A percentile compares a stretch with the other conserved stretches of the same genome.
Evolutionary conservation across 1,284 basidiomycete species (phyloP).

Genomic region (Garcileccinum viscosum): DNA sequence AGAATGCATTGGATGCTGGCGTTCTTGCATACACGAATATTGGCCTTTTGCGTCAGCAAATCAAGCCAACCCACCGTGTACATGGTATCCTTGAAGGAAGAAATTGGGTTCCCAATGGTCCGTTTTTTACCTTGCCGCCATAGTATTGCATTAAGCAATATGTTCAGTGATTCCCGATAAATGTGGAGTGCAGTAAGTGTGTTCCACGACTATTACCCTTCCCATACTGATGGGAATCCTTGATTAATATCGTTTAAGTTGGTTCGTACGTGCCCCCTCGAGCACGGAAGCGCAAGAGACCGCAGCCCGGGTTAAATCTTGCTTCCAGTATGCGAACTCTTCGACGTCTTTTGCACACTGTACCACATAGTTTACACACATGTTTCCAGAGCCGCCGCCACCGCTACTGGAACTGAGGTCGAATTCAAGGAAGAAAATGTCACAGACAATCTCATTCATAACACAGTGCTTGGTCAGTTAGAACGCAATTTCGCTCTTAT

Average conservation of each 20-base stretch:
- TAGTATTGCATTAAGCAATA: background rate
- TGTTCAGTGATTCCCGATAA: slow-evolving; percentile 79
- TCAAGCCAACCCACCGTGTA: slow-evolving; percentile 63
- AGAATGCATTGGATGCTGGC: slow-evolving; percentile 81
- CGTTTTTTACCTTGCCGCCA: background rate
- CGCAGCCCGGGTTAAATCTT: slow-evolving; percentile 64
- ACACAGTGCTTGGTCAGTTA: slow-evolving; percentile 58
- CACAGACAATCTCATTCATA: slow-evolving; percentile 71
- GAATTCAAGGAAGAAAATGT: slow-evolving; percentile 47
- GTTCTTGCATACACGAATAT: slow-evolving; percentile 76
- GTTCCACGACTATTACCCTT: background rate
- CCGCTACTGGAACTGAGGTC: slow-evolving; percentile 73
- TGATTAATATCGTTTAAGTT: slow-evolving; percentile 43
- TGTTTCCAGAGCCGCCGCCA: slow-evolving; percentile 26
- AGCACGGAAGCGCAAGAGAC: slow-evolving; percentile 63
- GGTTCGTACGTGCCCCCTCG: slow-evolving; percentile 73
- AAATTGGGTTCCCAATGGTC: slow-evolving; percentile 69
- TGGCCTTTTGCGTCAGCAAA: slow-evolving; percentile 79
- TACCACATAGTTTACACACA: slow-evolving; percentile 2
- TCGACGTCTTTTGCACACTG: background rate
- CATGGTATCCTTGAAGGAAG: slow-evolving; percentile 70
- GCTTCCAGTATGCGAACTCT: slow-evolving; percentile 66
- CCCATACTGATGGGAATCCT: background rate
- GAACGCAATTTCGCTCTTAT: background rate
- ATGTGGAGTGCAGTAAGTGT: slow-evolving; percentile 47